Conservation (phyloP, 805 yeast genomes). For the Saccharomycopsis guyanensis region DNA sequence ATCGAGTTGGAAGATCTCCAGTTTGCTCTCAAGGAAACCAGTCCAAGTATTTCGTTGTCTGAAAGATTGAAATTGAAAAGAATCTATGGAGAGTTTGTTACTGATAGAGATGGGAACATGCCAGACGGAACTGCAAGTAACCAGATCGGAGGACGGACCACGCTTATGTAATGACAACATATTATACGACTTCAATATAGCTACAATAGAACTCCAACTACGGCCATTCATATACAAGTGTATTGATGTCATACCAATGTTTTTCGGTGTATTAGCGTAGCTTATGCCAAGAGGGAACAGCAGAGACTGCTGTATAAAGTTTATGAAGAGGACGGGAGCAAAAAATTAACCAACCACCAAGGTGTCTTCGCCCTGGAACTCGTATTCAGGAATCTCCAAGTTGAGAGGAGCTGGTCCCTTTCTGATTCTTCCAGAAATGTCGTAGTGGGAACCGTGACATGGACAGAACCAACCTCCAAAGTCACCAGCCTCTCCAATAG, state of each 20-base stretch:
- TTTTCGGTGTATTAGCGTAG: background rate
- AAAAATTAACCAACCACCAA: slow-evolving; percentile 72
- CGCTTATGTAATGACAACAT: slow-evolving; percentile 58
- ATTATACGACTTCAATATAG: too few relatives aligned
- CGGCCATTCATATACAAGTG: too few relatives aligned
- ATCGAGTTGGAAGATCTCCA: slow-evolving; percentile 50
- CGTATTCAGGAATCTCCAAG: slow-evolving; percentile 92
- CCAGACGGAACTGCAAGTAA: slow-evolving; percentile 76
- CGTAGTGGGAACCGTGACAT: slow-evolving; percentile 99
- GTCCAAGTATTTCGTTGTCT: slow-evolving; percentile 76
- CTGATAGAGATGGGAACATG: slow-evolving; percentile 79
- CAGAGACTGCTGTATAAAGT: background rate
- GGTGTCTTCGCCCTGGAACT: slow-evolving; percentile 71
- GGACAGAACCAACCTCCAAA: slow-evolving; percentile 99
- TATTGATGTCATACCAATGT: too few relatives aligned
- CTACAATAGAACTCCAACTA: too few relatives aligned
- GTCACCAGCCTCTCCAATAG: slow-evolving; percentile 99
- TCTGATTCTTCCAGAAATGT: slow-evolving; percentile 99
- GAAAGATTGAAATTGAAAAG: slow-evolving; percentile 56
- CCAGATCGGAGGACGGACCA: slow-evolving; percentile 78
- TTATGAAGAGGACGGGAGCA: too few relatives aligned
- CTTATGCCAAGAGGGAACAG: too few relatives aligned
- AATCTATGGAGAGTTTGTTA: slow-evolving; percentile 66
- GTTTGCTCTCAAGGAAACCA: slow-evolving; percentile 64
- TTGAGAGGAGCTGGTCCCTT: slow-evolving; percentile 99